These are phyloP conservation scores for Parietaria judaica DNA, from an alignment of 306 rosid genomes.

Conservation along the genomic window DNA sequence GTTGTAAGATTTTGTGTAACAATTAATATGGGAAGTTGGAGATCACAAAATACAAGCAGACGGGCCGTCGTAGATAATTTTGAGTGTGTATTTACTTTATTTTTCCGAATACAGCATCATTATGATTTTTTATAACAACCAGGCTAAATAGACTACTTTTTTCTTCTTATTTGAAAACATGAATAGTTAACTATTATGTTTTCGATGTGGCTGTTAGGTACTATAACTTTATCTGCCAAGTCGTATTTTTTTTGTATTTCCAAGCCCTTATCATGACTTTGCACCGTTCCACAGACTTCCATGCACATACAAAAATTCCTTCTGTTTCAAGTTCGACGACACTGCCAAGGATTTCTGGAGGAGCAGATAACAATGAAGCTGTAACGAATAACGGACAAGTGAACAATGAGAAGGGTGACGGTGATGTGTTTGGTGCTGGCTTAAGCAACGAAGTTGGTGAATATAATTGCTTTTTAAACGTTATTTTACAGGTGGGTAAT, in stretches of 20 bases:
- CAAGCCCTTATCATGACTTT: conserved; percentile 23
- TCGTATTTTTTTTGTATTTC: background rate
- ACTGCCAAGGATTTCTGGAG: conserved; percentile 31
- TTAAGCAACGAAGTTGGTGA: conserved; percentile 98
- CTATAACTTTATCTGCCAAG: no score
- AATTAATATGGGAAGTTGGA: no score
- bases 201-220: no score
- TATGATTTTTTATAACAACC: no score
- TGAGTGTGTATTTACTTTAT: background rate
- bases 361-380: conserved; percentile 33
- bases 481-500: conserved; percentile 73
- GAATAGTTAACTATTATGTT: no score
- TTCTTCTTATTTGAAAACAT: no score
- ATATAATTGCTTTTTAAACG: conserved; percentile 98
- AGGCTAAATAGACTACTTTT: no score
- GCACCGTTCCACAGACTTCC: conserved; percentile 51
- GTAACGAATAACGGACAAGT: conserved; percentile 29
- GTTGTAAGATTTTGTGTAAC: background rate
- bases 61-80: background rate
- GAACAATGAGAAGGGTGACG: conserved; percentile 27
- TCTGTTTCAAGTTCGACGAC: conserved; percentile 34
- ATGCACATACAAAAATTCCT: conserved; percentile 46
- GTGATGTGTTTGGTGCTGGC: conserved; percentile 61
- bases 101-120: no score
- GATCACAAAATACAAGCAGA: no score